Percentiles rank a stretch among this genome's conserved stretches.
Conservation (phyloP, 2,329 filamentous ascomycete species). For the Ramularia endophylla region DNA sequence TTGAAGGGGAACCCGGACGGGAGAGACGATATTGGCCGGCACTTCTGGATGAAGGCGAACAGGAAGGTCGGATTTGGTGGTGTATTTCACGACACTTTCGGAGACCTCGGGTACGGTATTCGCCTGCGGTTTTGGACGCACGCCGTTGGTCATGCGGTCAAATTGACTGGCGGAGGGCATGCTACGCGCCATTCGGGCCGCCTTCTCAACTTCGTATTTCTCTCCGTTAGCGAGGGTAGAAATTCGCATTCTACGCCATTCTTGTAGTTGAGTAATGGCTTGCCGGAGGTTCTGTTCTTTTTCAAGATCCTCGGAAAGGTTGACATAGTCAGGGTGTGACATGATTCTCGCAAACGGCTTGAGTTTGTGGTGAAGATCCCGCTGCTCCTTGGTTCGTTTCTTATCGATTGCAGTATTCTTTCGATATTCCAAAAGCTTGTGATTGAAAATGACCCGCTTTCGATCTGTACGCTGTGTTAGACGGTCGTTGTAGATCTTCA, state of each 20-base stretch:
- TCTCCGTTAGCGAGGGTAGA: slow-evolving; percentile 79
- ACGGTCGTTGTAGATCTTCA: slow-evolving; percentile 95
- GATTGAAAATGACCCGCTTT: slow-evolving; percentile 96
- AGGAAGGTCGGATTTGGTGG: slow-evolving; percentile 27
- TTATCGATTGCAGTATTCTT: slow-evolving; percentile 88
- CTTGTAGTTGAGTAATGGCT: slow-evolving; percentile 84
- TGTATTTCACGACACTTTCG: slow-evolving; percentile 27
- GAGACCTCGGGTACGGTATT: slow-evolving; percentile 23
- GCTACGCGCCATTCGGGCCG: slow-evolving; percentile 59
- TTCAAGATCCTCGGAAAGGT: slow-evolving; percentile 75
- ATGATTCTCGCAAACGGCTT: slow-evolving; percentile 97
- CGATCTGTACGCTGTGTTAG: slow-evolving; percentile 86
- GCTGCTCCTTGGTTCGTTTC: slow-evolving; percentile 92
- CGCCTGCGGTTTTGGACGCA: slow-evolving; percentile 21
- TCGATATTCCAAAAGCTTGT: slow-evolving; percentile 85
- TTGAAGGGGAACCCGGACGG: slow-evolving; percentile 23
- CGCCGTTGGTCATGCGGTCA: slow-evolving; percentile 25
- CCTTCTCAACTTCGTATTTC: slow-evolving; percentile 89
- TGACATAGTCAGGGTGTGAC: slow-evolving; percentile 86
- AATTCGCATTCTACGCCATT: slow-evolving; percentile 83
- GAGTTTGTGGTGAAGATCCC: slow-evolving; percentile 82
- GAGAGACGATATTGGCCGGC: slow-evolving; percentile 27
- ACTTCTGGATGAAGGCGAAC: slow-evolving; percentile 21
- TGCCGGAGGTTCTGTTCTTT: slow-evolving; percentile 88
- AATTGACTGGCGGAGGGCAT: slow-evolving; percentile 34